A percentile compares a stretch with the other conserved stretches of the same genome.
phyloP scores from a whole-genome alignment of 805 yeast species.

The Priceomyces medius region DNA sequence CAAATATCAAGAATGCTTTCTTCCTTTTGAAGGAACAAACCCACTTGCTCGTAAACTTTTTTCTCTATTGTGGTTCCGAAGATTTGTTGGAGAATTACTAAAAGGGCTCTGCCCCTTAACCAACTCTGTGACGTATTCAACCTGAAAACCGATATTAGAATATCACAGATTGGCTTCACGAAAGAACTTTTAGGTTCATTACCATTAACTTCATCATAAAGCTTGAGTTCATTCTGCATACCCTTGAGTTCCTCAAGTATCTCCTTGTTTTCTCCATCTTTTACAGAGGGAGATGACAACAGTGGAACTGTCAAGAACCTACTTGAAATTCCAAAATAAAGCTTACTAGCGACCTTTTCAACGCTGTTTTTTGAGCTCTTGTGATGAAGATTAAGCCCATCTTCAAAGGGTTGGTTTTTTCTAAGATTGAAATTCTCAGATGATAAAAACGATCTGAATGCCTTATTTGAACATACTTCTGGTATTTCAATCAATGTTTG shows the following conservation, averaged over 20 bases:
- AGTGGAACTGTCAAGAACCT: constrained; percentile 6
- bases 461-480: constrained; percentile 69
- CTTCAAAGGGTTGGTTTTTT: constrained; percentile 28
- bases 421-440: constrained; percentile 55
- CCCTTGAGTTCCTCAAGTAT: constrained; percentile 38
- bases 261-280: constrained; percentile 11
- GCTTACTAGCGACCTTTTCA: constrained; percentile 32
- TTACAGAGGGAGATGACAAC: neutral
- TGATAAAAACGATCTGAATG: constrained; percentile 75
- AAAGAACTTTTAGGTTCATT: constrained; percentile 42
- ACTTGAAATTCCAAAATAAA: constrained; percentile 30
- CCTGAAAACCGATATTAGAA: constrained; percentile 68
- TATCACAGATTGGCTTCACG: constrained; percentile 79
- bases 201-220: constrained; percentile 40
- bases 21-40: constrained; percentile 37
- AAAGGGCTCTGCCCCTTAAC: constrained; percentile 81
- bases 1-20: constrained; percentile 43
- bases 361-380: constrained; percentile 17
- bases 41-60: constrained; percentile 49
- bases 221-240: constrained; percentile 55
- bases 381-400: constrained; percentile 10
- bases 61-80: constrained; percentile 87
- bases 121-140: constrained; percentile 64
- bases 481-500: constrained; percentile 56
- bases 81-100: constrained; percentile 78